Evolutionary conservation across 1,139 yeast species (phyloP).

Genomic region (Zygosaccharomyces pseudobailii): DNA sequence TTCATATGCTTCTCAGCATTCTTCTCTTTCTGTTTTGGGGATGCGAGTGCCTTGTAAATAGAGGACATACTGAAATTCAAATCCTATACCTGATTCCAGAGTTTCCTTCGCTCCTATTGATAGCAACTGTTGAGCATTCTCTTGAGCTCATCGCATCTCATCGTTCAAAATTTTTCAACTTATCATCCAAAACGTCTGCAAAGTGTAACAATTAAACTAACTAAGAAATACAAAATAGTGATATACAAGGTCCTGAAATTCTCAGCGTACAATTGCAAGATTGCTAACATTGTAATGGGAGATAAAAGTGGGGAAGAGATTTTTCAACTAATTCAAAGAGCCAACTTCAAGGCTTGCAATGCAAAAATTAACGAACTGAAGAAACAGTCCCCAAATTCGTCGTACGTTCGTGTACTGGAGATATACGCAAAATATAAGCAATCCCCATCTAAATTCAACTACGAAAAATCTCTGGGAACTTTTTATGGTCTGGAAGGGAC

Average conservation of each 20-base stretch:
- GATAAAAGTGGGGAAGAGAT: constrained; percentile 24
- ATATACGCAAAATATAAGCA: constrained; percentile 28
- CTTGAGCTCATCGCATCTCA: constrained; percentile 17
- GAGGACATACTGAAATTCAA: constrained; percentile 39
- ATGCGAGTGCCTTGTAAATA: constrained; percentile 40
- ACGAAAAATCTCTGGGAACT: constrained; percentile 15
- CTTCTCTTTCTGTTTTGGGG: constrained; percentile 26
- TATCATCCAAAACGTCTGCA: constrained; percentile 4
- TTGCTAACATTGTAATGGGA: constrained; percentile 6
- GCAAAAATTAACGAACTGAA: constrained; percentile 19
- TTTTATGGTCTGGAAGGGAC: constrained; percentile 20
- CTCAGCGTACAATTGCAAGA: too few species aligned
- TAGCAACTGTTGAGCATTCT: neutral
- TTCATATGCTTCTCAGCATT: constrained; percentile 42
- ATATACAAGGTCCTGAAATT: neutral
- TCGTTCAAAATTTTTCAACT: constrained; percentile 15
- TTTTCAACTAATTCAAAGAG: constrained; percentile 19
- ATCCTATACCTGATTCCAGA: neutral
- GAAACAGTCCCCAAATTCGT: constrained; percentile 25
- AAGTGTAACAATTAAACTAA: neutral
- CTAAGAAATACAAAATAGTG: neutral
- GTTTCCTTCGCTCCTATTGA: neutral
- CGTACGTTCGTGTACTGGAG: constrained; percentile 24
- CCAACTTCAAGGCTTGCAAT: constrained; percentile 28
- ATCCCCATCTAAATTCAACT: constrained; percentile 26